Percentiles rank a stretch among this genome's conserved stretches.
Conservation (phyloP, 495 filamentous ascomycete species). For the Talaromyces nanjingensis region DNA sequence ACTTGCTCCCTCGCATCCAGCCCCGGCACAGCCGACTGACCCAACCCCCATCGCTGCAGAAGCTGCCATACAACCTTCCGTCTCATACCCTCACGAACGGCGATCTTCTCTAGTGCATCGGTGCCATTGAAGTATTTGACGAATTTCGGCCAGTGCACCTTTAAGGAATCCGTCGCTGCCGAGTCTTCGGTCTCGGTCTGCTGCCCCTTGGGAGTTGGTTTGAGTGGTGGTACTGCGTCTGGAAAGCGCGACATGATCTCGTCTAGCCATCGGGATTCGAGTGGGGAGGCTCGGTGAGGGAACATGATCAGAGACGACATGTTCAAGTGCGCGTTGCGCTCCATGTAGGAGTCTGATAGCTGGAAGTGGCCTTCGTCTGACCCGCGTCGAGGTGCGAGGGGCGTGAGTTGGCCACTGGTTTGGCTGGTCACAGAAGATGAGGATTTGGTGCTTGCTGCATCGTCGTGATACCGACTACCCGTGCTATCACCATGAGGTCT, state of each 20-base stretch:
- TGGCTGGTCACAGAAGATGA: conserved; percentile 37
- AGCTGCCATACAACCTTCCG: conserved; percentile 72
- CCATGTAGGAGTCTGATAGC: conserved; percentile 32
- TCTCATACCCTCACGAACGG: conserved; percentile 73
- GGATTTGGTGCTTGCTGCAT: conserved; percentile 30
- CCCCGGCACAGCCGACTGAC: conserved; percentile 25
- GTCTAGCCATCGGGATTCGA: conserved; percentile 67
- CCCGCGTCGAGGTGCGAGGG: conserved; percentile 25
- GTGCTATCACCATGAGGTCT: conserved; percentile 8
- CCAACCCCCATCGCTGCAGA: conserved; percentile 33
- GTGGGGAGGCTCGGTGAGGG: conserved; percentile 47
- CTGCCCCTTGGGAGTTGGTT: conserved; percentile 27
- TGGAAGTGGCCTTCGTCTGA: conserved; percentile 21
- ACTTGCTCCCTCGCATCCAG: conserved; percentile 32
- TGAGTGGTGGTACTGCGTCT: conserved; percentile 25
- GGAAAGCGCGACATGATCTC: conserved; percentile 58
- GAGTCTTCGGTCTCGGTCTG: conserved; percentile 34
- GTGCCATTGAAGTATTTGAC: conserved; percentile 82
- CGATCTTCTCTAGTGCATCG: conserved; percentile 81
- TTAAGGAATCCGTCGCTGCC: conserved; percentile 46
- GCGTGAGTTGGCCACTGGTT: conserved; percentile 34
- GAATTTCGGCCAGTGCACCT: conserved; percentile 45
- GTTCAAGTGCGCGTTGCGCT: conserved; percentile 30
- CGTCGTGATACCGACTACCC: conserved; percentile 8
- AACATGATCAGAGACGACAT: conserved; percentile 41